Evolutionary conservation across 2,329 filamentous ascomycete species (phyloP), one percentile per base, ranked within the genome.

Genomic region (Cladosporium velox): DNA sequence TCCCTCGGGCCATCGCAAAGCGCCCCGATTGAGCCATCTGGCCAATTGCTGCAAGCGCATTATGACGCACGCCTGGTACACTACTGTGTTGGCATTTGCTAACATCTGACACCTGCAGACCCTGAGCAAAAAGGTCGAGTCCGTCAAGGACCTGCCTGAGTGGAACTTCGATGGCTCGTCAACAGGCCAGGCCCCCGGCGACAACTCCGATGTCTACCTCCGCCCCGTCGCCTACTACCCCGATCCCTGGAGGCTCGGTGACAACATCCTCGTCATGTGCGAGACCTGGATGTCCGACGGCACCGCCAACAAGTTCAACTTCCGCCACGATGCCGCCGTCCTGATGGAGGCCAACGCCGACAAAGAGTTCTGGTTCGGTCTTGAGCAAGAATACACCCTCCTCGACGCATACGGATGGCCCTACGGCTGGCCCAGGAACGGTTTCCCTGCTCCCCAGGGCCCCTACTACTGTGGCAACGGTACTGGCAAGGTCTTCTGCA

Each of bases 381-480:
- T 99, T 21, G 94, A 97, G 80, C 94, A 98, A 80, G 94, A 98
- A 82, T 98, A 98, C 87, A 98, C 92, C 68, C 89, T 96, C 55
- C 90, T 98, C 73, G 93, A 94, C 77, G 82, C 88, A 73, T 87
- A 90, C 73, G 91, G 93, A 80, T 90, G 92, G 83, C 95, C 95
- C 65, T 97, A 93, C 77, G 95, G 95, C 83, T 96, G 92, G 91
- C 91, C 91, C 78, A 87, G 87, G 81, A 89, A 90, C 77, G 92
- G 92, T 77, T 96, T 90, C 90, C 93, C 93, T 71, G 93, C 91
- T 79, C 92, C 93, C 73, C 93, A 96, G 83, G 93, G 93, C 71
- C 92, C 92, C 69, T 96, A 96, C 87, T 97, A 96, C 90, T 97
- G 94, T 81, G 95, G 94, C 91, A 94, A 97, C 69, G 95, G 95